A percentile compares a stretch with the other conserved stretches of the same genome.
Conservation (phyloP, 306 rosid genomes). For the Malus sieversii region DNA sequence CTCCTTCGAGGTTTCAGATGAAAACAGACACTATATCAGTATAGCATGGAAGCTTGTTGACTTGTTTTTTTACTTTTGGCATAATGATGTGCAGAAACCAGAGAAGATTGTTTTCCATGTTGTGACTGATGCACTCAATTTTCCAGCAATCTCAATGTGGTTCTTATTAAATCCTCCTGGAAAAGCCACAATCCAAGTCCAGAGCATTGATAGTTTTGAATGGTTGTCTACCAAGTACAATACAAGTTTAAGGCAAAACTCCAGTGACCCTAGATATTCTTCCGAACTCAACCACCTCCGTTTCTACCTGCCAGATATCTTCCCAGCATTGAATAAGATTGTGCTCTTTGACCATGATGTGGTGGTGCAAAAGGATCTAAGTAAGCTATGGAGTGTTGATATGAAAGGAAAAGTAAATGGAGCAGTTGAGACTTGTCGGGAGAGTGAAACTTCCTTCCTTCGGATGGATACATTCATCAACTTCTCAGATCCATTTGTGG, state of each 20-base stretch:
- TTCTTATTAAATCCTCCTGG: conserved; percentile 81
- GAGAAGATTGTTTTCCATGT: conserved; percentile 81
- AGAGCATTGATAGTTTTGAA: conserved; percentile 54
- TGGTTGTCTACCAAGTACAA: conserved; percentile 54
- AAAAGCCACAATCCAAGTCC: conserved; percentile 66
- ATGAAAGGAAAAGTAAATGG: conserved; percentile 71
- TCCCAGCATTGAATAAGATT: conserved; percentile 66
- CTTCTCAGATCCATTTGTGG: conserved; percentile 76
- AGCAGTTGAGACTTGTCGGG: conserved; percentile 73
- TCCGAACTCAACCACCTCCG: conserved; percentile 91
- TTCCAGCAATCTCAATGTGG: conserved; percentile 95
- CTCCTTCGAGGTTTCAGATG: background rate
- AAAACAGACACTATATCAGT: background rate
- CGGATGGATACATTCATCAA: conserved; percentile 62
- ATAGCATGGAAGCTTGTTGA: conserved; percentile 16
- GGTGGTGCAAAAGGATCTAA: conserved; percentile 80
- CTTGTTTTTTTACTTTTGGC: conserved; percentile 3
- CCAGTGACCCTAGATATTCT: conserved; percentile 65
- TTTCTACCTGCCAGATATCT: conserved; percentile 76
- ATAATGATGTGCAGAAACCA: conserved; percentile 51
- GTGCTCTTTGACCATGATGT: conserved; percentile 89
- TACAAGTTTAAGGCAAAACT: conserved; percentile 27
- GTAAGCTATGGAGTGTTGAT: conserved; percentile 55
- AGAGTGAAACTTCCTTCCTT: conserved; percentile 46
- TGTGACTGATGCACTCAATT: conserved; percentile 77